Percentiles rank a stretch among this genome's conserved stretches.
Conservation (phyloP, 208 protist genomes). For the Trypanosoma congolense region DNA sequence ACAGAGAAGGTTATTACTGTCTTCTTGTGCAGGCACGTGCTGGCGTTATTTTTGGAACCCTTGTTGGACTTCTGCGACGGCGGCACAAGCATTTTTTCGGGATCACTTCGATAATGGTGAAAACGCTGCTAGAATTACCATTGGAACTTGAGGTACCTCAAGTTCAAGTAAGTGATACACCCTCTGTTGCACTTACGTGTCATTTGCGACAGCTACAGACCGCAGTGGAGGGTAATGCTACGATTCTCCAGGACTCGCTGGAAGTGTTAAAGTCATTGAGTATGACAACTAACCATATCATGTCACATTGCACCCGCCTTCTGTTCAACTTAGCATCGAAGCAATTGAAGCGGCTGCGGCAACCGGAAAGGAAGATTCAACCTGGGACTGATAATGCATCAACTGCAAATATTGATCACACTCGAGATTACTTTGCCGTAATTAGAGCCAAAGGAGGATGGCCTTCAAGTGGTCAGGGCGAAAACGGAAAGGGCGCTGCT, state of each 20-base stretch:
- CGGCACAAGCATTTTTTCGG: slow-evolving; percentile 60
- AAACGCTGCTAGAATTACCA: slow-evolving; percentile 47
- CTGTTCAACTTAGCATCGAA: slow-evolving; percentile 39
- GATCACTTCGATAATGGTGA: slow-evolving; percentile 35
- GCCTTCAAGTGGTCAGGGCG: slow-evolving; percentile 1
- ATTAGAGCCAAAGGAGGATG: too few species aligned
- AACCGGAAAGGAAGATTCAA: slow-evolving; percentile 5
- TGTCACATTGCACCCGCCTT: slow-evolving; percentile 34
- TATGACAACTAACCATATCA: slow-evolving; percentile 33
- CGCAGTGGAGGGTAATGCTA: slow-evolving; percentile 30
- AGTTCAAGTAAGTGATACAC: not conserved
- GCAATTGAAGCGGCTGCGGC: slow-evolving; percentile 34
- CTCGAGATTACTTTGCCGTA: too few species aligned
- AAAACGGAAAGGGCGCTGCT: not conserved
- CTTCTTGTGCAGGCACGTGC: slow-evolving; percentile 61
- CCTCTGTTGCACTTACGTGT: slow-evolving; percentile 33
- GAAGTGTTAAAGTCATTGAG: slow-evolving; percentile 41
- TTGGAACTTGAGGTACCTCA: slow-evolving; percentile 31
- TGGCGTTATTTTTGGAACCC: slow-evolving; percentile 40
- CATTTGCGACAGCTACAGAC: slow-evolving; percentile 42
- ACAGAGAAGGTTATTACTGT: slow-evolving; percentile 66
- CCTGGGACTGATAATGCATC: not conserved
- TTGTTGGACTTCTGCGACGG: slow-evolving; percentile 45
- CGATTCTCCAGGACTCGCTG: slow-evolving; percentile 39
- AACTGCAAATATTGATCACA: not conserved